A percentile compares a stretch with the other conserved stretches of the same genome.
phyloP scores from a whole-genome alignment of 176 grass and related monocot genomes.

The Eragrostis curvula region DNA sequence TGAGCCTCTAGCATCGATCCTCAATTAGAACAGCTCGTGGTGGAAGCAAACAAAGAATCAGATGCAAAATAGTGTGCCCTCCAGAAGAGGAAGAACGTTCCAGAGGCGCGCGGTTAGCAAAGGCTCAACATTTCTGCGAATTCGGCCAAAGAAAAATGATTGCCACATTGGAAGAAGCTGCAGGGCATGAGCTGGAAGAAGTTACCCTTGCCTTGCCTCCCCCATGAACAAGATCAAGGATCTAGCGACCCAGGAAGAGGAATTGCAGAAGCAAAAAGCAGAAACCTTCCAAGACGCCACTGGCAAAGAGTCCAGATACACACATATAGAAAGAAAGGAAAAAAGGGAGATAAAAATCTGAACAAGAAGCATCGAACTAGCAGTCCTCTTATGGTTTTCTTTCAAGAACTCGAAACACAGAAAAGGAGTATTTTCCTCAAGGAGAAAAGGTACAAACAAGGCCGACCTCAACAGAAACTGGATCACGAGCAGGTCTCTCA shows the following conservation, averaged over 20 bases:
- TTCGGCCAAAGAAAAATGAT: not conserved
- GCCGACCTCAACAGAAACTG: conserved; percentile 11
- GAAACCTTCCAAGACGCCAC: conserved; percentile 26
- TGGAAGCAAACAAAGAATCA: not conserved
- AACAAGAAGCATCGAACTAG: conserved; percentile 13
- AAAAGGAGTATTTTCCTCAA: conserved; percentile 38
- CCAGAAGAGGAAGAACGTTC: not conserved
- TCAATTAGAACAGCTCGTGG: not conserved
- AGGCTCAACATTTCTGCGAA: not conserved
- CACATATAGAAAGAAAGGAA: conserved; percentile 28
- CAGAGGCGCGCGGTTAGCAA: not conserved
- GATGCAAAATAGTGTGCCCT: conserved; percentile 32
- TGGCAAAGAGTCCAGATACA: conserved; percentile 25
- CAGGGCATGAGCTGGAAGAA: not conserved
- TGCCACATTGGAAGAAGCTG: conserved; percentile 15
- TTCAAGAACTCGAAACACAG: conserved; percentile 43
- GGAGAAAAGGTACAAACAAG: conserved; percentile 40
- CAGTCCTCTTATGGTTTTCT: conserved; percentile 13
- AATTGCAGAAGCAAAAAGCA: conserved; percentile 33
- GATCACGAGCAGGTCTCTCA: conserved; percentile 1
- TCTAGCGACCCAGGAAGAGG: conserved; percentile 18
- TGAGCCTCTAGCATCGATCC: not conserved
- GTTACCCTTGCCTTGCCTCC: not conserved
- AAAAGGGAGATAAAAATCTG: not conserved
- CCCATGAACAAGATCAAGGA: conserved; percentile 34